A percentile compares a stretch with the other conserved stretches of the same genome.
These are phyloP conservation scores for Paecilomyces variotii DNA, from an alignment of 2,329 filamentous ascomycete species.

Conservation along the genomic window DNA sequence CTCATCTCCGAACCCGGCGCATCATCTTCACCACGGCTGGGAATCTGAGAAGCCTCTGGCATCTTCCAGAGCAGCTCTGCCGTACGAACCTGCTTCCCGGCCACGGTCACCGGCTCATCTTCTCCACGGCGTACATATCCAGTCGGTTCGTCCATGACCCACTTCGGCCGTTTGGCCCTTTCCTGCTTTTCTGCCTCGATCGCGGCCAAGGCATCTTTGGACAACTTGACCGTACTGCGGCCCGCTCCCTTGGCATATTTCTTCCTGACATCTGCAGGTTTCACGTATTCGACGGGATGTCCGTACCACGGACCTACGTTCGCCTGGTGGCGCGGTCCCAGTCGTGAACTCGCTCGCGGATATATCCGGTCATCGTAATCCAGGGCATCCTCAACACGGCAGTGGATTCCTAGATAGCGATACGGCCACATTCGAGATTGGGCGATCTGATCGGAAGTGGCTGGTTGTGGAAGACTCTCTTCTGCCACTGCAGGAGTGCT, in stretches of 20 bases:
- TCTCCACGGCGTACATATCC: slow-evolving; percentile 82
- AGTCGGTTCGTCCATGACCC: slow-evolving; percentile 82
- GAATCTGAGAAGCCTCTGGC: slow-evolving; percentile 46
- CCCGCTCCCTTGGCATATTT: slow-evolving; percentile 56
- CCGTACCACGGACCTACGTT: slow-evolving; percentile 79
- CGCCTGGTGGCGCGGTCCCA: slow-evolving; percentile 88
- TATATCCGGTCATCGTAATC: slow-evolving; percentile 98
- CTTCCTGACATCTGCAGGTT: slow-evolving; percentile 77
- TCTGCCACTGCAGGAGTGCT: slow-evolving; percentile 56
- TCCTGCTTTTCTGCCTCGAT: slow-evolving; percentile 74
- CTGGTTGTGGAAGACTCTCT: slow-evolving; percentile 48
- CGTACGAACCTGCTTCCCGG: slow-evolving; percentile 67
- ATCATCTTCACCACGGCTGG: slow-evolving; percentile 37
- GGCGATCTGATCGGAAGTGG: slow-evolving; percentile 79
- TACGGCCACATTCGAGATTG: slow-evolving; percentile 95
- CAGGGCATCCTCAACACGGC: slow-evolving; percentile 85
- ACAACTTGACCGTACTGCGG: slow-evolving; percentile 68
- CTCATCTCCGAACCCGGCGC: slow-evolving; percentile 27
- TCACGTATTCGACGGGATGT: slow-evolving; percentile 80
- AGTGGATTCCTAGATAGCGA: slow-evolving; percentile 91
- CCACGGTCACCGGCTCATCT: slow-evolving; percentile 53
- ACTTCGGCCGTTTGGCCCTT: slow-evolving; percentile 77
- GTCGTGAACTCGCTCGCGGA: slow-evolving; percentile 82
- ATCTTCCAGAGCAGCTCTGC: slow-evolving; percentile 73
- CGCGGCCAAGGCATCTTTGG: slow-evolving; percentile 71